phyloP scores from a whole-genome alignment of 2,329 filamentous ascomycete genomes.

The Aureobasidium leucospermi region DNA sequence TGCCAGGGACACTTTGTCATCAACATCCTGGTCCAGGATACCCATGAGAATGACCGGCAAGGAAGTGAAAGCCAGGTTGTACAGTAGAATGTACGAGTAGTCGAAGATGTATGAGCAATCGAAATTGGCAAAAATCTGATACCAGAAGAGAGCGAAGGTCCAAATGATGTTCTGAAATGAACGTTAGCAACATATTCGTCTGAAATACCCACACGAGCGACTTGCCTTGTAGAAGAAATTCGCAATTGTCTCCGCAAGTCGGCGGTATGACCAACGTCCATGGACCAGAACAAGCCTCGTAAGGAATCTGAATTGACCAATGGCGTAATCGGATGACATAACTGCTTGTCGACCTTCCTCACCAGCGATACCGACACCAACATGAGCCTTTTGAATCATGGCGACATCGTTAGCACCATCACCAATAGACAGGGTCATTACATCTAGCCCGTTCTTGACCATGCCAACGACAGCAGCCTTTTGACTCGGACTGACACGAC shows the following conservation, averaged over 20 bases:
- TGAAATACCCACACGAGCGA: neutral
- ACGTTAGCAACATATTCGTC: neutral
- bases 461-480: slow-evolving; percentile 95
- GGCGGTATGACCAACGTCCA: slow-evolving; percentile 91
- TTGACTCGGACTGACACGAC: slow-evolving; percentile 91
- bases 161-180: slow-evolving; percentile 75
- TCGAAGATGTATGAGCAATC: slow-evolving; percentile 97
- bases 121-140: slow-evolving; percentile 89
- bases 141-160: slow-evolving; percentile 97
- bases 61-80: slow-evolving; percentile 95
- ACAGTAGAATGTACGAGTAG: slow-evolving; percentile 94
- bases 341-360: slow-evolving; percentile 87
- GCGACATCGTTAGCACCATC: slow-evolving; percentile 94
- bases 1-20: slow-evolving; percentile 84
- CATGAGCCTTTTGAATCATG: slow-evolving; percentile 96
- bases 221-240: slow-evolving; percentile 97
- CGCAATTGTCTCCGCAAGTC: slow-evolving; percentile 84
- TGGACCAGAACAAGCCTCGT: slow-evolving; percentile 81
- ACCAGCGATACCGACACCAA: slow-evolving; percentile 93
- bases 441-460: slow-evolving; percentile 90
- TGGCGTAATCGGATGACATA: slow-evolving; percentile 94
- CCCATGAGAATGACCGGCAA: slow-evolving; percentile 92
- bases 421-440: slow-evolving; percentile 90
- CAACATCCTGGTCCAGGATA: slow-evolving; percentile 93
- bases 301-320: slow-evolving; percentile 87